Base-by-base conservation (phyloP, 2,329 filamentous ascomycete genomes). In the Pseudopyricularia cyperi region DNA sequence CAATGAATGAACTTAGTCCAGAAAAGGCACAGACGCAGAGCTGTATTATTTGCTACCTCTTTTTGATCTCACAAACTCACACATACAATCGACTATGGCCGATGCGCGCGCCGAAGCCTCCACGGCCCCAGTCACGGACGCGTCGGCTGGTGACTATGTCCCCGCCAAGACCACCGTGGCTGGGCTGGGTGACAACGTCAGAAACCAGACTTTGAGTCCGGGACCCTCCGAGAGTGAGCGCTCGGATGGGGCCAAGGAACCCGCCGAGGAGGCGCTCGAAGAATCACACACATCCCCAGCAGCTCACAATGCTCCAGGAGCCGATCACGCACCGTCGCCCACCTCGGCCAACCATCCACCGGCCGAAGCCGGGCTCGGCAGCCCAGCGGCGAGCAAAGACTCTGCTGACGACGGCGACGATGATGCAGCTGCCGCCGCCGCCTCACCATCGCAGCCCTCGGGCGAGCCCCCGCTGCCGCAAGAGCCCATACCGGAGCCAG, bases 401-500 rank as follows among this genome's bases (percentile, higher is more conserved):
- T 9, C 47, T n/a, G 19, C 15, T 15, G 47, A 14, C 7, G 44
- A 19, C 15, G 32, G 8, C 22, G 24, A n/a, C 12, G 15, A n/a
- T 4, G 11, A 34, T 15, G 32, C 22, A 14, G 22, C 15, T 7
- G 22, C 30, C 3, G 22, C 4, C 44, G n/a, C 19, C 44, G 6
- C 15, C 39, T 4, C 22, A 22, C 17, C 34, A 12, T 48, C 46
- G 11, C 35, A 51, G n/a, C 24, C 50, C 17, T 46, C 48, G 14
- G 52, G 56, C 28, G 52, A 51, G 12, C 44, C 56, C 32, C 49
- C 35, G 19, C 34, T 51, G 7, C 49, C 63, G 47, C 67, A 72
- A 62, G 56, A 55, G 56, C 46, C 48, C 7, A n/a, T 30, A 11
- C 32, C 51, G 17, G 65, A 73, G 48, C 75, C 82, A 53, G 78